phyloP scores from a whole-genome alignment of 345 rosid species.

The Populus euphratica region DNA sequence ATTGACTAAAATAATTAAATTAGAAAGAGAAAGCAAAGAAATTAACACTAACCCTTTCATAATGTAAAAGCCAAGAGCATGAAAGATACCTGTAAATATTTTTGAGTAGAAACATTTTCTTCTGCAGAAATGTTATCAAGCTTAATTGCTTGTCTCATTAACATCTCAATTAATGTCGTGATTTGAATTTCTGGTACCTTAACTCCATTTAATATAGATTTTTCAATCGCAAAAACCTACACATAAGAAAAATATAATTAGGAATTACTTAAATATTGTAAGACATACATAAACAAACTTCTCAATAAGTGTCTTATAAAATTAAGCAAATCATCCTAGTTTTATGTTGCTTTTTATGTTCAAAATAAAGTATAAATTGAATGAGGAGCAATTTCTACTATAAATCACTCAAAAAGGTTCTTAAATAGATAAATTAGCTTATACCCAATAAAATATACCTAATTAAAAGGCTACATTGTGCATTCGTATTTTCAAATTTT shows the following conservation, averaged over 20 bases:
- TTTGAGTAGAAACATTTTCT: constrained; percentile 38
- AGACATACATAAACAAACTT: too few species aligned
- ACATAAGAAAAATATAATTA: too few species aligned
- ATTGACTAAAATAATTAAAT: too few species aligned
- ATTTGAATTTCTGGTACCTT: constrained; percentile 53
- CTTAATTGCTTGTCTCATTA: constrained; percentile 57
- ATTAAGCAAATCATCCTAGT: background rate
- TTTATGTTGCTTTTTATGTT: background rate
- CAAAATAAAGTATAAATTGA: too few species aligned
- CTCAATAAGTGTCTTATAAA: too few species aligned
- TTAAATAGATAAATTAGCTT: background rate
- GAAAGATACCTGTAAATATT: constrained; percentile 37
- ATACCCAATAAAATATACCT: background rate
- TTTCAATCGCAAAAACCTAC: constrained; percentile 42
- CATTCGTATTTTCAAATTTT: background rate
- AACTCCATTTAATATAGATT: constrained; percentile 33
- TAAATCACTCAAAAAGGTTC: background rate
- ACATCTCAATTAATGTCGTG: constrained; percentile 56
- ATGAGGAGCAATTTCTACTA: too few species aligned
- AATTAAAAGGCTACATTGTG: background rate
- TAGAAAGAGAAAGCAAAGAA: too few species aligned
- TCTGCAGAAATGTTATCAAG: constrained; percentile 40
- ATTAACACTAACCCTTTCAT: too few species aligned
- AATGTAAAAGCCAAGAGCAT: background rate
- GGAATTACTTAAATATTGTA: too few species aligned